A percentile compares a stretch with the other conserved stretches of the same genome.
Conservation (phyloP, 441 rosid species). For the Rhodomyrtus psidioides region DNA sequence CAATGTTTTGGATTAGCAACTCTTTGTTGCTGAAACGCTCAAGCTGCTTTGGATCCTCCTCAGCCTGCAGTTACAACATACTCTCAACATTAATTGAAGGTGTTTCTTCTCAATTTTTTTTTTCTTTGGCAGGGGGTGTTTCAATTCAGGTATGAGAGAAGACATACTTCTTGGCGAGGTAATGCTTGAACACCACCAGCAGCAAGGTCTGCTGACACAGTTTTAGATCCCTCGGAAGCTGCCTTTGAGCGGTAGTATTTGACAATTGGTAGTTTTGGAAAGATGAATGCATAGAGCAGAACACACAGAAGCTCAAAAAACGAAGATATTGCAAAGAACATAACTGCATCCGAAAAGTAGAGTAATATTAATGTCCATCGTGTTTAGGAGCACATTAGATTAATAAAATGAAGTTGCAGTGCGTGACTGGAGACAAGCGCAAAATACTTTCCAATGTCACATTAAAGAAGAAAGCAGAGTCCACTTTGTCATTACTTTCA, state of each 20-base stretch:
- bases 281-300: constrained; percentile 40
- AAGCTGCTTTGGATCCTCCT: constrained; percentile 15
- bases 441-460: neutral
- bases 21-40: constrained; percentile 48
- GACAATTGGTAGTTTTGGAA: constrained; percentile 53
- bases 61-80: constrained; percentile 20
- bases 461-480: neutral
- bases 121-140: neutral
- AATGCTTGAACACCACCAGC: constrained; percentile 47
- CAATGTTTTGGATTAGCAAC: constrained; percentile 43
- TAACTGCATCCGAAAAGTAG: constrained; percentile 24
- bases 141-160: neutral
- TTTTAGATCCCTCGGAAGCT: constrained; percentile 63
- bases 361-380: neutral
- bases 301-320: constrained; percentile 50
- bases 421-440: neutral
- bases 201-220: constrained; percentile 64
- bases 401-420: neutral
- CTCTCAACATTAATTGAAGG: neutral
- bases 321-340: constrained; percentile 44
- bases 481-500: neutral
- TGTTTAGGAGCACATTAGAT: neutral
- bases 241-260: constrained; percentile 59
- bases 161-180: constrained; percentile 11
- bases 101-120: neutral